These are phyloP conservation scores for Fusarium begoniae DNA, from an alignment of 2,329 filamentous ascomycete species.

Conservation along the genomic window DNA sequence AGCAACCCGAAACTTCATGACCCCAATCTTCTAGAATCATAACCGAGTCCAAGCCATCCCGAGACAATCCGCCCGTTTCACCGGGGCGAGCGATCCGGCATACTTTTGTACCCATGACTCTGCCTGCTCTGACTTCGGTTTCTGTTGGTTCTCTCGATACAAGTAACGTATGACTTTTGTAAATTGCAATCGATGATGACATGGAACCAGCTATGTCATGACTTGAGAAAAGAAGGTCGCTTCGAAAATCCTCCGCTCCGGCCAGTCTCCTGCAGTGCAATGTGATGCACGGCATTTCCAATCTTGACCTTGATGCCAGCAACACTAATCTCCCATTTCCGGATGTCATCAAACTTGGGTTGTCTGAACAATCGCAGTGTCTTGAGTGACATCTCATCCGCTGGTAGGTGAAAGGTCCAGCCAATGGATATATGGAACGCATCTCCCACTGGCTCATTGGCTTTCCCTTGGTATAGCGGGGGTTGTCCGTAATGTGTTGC, in stretches of 20 bases:
- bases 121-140: neutral
- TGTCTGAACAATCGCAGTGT: slow-evolving; percentile 40
- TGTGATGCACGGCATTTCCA: slow-evolving; percentile 71
- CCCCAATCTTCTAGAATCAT: slow-evolving; percentile 19
- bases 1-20: slow-evolving; percentile 6
- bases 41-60: neutral
- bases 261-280: slow-evolving; percentile 48
- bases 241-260: neutral
- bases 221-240: slow-evolving; percentile 19
- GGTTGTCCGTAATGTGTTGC: slow-evolving; percentile 77
- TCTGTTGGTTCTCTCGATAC: neutral
- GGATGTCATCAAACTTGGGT: slow-evolving; percentile 44
- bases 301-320: slow-evolving; percentile 77
- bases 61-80: slow-evolving; percentile 1
- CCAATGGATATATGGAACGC: slow-evolving; percentile 91
- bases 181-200: neutral
- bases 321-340: slow-evolving; percentile 61
- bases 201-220: slow-evolving; percentile 5
- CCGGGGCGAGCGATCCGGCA: neutral
- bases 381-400: slow-evolving; percentile 47
- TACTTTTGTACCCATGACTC: neutral
- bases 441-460: slow-evolving; percentile 37
- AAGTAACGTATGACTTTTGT: neutral
- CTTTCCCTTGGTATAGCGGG: slow-evolving; percentile 67
- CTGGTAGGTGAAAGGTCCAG: slow-evolving; percentile 74